phyloP scores from a whole-genome alignment of 345 rosid genomes.

The Arabis alpina region DNA sequence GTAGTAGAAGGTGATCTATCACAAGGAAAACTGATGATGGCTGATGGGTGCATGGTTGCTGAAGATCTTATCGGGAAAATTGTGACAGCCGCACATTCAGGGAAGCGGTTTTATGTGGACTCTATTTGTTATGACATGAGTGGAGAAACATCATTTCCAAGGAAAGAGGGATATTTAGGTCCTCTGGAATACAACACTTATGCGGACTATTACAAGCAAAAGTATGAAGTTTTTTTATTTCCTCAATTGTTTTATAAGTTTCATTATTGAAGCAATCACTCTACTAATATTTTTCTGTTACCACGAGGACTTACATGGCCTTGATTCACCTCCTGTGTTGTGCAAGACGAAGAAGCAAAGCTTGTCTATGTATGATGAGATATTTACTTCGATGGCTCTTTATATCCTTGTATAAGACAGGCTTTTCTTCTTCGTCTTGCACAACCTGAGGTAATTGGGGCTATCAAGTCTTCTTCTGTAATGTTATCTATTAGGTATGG shows the following conservation, averaged over 20 bases:
- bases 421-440: conserved; percentile 61
- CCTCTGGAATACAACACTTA: conserved; percentile 94
- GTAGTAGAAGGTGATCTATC: conserved; percentile 46
- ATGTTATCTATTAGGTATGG: conserved; percentile 74
- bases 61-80: conserved; percentile 82
- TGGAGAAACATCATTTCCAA: conserved; percentile 92
- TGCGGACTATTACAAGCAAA: conserved; percentile 93
- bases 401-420: conserved; percentile 48
- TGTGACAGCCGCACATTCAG: conserved; percentile 97
- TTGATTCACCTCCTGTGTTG: conserved; percentile 52
- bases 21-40: conserved; percentile 76
- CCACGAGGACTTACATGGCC: conserved; percentile 45
- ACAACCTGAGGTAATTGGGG: conserved; percentile 53
- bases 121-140: conserved; percentile 86
- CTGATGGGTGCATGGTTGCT: conserved; percentile 62
- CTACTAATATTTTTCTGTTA: conserved; percentile 36
- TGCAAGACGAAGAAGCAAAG: conserved; percentile 54
- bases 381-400: conserved; percentile 40
- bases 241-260: not conserved
- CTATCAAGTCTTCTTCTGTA: conserved; percentile 48
- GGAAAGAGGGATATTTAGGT: conserved; percentile 99
- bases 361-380: conserved; percentile 40
- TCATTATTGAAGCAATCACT: conserved; percentile 1
- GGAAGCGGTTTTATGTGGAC: conserved; percentile 97
- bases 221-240: conserved; percentile 50